A percentile compares a stretch with the other conserved stretches of the same genome.
Conservation (phyloP, 1,284 basidiomycete species). For the Schizopora paradoxa region DNA sequence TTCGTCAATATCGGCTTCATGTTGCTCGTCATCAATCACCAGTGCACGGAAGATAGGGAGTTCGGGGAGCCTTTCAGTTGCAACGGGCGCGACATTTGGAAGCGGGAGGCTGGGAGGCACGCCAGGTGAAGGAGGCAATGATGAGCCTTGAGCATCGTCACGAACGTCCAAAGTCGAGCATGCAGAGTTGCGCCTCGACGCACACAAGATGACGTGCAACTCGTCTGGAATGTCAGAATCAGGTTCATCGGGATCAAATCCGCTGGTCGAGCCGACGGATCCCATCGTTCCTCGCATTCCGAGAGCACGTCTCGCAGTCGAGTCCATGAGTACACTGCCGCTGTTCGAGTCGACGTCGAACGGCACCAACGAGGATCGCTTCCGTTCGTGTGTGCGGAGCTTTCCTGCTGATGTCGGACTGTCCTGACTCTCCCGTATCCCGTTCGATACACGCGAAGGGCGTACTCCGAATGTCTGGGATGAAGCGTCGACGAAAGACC, state of each 20-base stretch:
- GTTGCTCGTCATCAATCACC: conserved; percentile 40
- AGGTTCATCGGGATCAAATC: conserved; percentile 48
- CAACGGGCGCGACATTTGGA: conserved; percentile 24
- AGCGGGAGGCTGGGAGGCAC: conserved; percentile 38
- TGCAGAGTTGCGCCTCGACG: conserved; percentile 37
- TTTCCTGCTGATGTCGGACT: too few species aligned
- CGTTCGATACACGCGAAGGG: conserved; percentile 31
- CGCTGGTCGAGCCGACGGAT: conserved; percentile 39
- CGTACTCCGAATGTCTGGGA: conserved; percentile 46
- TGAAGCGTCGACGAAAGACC: conserved; percentile 30
- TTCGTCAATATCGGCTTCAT: conserved; percentile 44
- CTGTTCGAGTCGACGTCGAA: conserved; percentile 21
- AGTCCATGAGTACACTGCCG: conserved; percentile 37
- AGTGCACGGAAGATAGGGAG: conserved; percentile 42
- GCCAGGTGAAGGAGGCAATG: conserved; percentile 34
- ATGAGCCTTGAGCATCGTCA: conserved; percentile 4
- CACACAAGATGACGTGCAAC: conserved; percentile 57
- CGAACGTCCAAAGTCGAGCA: conserved; percentile 22
- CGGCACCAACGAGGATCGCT: conserved; percentile 34
- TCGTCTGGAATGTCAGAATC: conserved; percentile 76
- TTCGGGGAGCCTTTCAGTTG: conserved; percentile 19
- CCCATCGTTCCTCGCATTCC: conserved; percentile 62
- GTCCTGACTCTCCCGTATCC: conserved; percentile 47
- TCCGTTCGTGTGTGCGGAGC: conserved; percentile 23
- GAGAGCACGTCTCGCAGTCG: conserved; percentile 47